A percentile compares a stretch with the other conserved stretches of the same genome.
phyloP scores from a whole-genome alignment of 805 yeast genomes.

The Sungouiozyma ichnusensis region DNA sequence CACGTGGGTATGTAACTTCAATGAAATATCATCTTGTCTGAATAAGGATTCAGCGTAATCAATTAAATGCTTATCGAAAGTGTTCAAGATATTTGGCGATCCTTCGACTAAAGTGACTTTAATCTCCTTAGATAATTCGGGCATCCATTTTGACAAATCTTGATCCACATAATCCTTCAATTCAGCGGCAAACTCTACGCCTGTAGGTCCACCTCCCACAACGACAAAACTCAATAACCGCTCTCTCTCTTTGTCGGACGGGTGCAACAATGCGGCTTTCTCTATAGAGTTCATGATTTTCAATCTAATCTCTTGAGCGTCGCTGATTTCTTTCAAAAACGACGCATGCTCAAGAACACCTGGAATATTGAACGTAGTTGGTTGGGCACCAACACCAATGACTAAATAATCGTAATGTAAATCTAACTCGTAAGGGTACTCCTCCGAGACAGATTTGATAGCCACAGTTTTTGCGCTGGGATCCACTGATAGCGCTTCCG shows the following conservation, averaged over 20 bases:
- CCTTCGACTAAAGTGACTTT: conserved; percentile 84
- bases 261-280: conserved; percentile 73
- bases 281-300: conserved; percentile 81
- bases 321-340: conserved; percentile 82
- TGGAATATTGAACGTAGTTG: conserved; percentile 88
- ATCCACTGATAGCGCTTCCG: conserved; percentile 79
- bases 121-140: conserved; percentile 72
- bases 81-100: conserved; percentile 72
- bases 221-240: conserved; percentile 81
- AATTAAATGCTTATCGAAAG: conserved; percentile 58
- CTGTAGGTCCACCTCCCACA: conserved; percentile 98
- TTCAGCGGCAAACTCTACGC: conserved; percentile 96
- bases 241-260: conserved; percentile 64
- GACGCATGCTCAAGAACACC: conserved; percentile 86
- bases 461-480: conserved; percentile 55
- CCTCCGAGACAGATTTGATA: conserved; percentile 46
- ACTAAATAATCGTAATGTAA: conserved; percentile 72
- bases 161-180: conserved; percentile 88
- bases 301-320: conserved; percentile 73
- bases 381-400: conserved; percentile 90
- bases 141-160: conserved; percentile 83
- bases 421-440: conserved; percentile 36
- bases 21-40: conserved; percentile 54
- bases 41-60: conserved; percentile 75
- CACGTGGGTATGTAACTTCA: conserved; percentile 79